Evolutionary conservation across 441 rosid species (phyloP).

Genomic region (Flueggea neowawraea): DNA sequence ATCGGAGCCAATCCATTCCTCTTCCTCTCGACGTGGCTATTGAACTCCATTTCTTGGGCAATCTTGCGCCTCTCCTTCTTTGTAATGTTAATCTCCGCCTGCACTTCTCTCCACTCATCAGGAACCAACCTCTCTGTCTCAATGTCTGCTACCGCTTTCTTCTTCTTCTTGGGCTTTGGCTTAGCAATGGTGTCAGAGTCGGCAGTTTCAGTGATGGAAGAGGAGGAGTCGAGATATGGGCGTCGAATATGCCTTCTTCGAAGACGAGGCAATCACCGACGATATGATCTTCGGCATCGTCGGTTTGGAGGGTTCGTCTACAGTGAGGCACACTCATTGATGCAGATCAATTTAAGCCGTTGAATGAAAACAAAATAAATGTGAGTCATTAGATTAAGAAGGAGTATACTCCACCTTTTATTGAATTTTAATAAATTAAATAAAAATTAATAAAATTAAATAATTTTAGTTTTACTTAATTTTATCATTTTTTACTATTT

Average conservation of each 20-base stretch:
- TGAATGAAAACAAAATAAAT: too few relatives aligned
- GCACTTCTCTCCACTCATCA: conserved; percentile 71
- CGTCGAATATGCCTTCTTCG: conserved; percentile 84
- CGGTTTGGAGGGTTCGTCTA: too few relatives aligned
- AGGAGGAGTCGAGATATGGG: conserved; percentile 42
- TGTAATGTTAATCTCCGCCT: conserved; percentile 73
- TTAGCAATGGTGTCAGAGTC: too few relatives aligned
- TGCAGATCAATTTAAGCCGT: too few relatives aligned
- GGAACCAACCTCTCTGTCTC: conserved; percentile 74
- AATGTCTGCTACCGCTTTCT: conserved; percentile 27
- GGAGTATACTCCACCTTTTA: too few relatives aligned
- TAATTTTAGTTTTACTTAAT: too few relatives aligned
- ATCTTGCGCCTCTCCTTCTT: conserved; percentile 83
- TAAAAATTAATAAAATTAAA: too few relatives aligned
- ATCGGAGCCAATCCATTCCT: conserved; percentile 56
- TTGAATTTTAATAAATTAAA: too few relatives aligned
- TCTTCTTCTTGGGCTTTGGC: conserved; percentile 18
- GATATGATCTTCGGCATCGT: conserved; percentile 33
- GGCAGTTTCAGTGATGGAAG: not conserved
- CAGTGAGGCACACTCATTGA: too few relatives aligned
- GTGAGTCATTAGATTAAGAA: too few relatives aligned
- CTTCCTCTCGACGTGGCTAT: conserved; percentile 69
- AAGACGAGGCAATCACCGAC: conserved; percentile 90
- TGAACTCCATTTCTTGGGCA: conserved; percentile 72
- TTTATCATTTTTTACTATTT: too few relatives aligned